Conservation (phyloP, 768 basidiomycete species). For the Candolleomyces efflorescens region DNA sequence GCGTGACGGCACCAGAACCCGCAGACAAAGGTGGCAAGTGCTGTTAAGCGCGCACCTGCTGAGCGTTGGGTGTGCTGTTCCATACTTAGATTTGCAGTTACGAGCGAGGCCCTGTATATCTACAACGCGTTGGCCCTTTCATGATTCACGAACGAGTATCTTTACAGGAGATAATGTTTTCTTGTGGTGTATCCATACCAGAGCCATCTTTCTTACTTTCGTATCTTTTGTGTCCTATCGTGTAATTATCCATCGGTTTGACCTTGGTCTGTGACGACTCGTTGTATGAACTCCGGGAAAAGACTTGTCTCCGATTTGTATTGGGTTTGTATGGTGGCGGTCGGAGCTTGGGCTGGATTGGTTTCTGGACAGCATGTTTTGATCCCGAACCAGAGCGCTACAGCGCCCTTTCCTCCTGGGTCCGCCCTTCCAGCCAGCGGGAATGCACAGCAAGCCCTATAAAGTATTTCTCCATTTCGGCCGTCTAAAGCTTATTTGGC, state of each 20-base stretch:
- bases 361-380: background rate
- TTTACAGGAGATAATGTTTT: constrained; percentile 12
- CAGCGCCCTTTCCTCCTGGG: background rate
- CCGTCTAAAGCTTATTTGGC: background rate
- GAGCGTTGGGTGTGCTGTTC: background rate
- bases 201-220: constrained; percentile 5
- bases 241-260: constrained; percentile 12
- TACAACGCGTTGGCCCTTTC: background rate
- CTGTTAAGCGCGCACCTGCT: constrained; percentile 37
- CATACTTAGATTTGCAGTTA: background rate
- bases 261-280: background rate
- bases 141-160: constrained; percentile 13
- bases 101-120: background rate
- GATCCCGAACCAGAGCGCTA: background rate
- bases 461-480: background rate
- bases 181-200: constrained; percentile 14
- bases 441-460: background rate
- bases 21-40: constrained; percentile 53
- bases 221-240: constrained; percentile 17
- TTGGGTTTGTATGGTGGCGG: background rate
- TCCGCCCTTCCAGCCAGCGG: background rate
- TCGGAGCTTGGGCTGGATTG: background rate
- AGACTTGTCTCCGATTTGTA: background rate
- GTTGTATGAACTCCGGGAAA: background rate
- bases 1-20: constrained; percentile 65